phyloP scores from a whole-genome alignment of 2,329 filamentous ascomycete species.

The Neofusicoccum kwambonambiense region DNA sequence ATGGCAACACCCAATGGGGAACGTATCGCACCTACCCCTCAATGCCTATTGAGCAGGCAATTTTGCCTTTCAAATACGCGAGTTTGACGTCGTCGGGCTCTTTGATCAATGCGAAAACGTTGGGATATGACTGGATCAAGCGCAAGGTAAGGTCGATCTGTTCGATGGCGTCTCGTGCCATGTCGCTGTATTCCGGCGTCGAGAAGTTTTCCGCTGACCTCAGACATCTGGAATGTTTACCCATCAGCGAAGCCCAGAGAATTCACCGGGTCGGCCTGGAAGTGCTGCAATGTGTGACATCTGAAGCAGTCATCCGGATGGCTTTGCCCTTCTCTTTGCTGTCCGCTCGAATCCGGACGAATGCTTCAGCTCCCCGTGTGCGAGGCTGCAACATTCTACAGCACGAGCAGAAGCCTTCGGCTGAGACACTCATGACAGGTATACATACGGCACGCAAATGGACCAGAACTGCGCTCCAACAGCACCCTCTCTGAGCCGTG shows the following conservation, averaged over 20 bases:
- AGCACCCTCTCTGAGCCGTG: background rate
- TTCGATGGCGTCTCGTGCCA: slow-evolving; percentile 25
- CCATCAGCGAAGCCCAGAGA: too few species aligned
- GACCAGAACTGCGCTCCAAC: background rate
- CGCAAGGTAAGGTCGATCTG: slow-evolving; percentile 25
- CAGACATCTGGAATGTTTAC: slow-evolving; percentile 11
- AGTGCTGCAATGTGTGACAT: too few species aligned
- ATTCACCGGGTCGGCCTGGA: too few species aligned
- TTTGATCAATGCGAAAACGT: slow-evolving; percentile 28
- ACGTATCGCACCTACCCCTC: slow-evolving; percentile 27
- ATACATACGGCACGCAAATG: background rate
- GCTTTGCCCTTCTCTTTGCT: too few species aligned
- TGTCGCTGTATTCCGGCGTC: slow-evolving; percentile 25
- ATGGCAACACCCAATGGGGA: background rate
- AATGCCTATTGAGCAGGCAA: slow-evolving; percentile 25
- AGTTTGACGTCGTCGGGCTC: slow-evolving; percentile 29
- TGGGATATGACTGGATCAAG: slow-evolving; percentile 33
- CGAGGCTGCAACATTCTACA: too few species aligned
- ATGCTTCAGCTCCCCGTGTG: background rate
- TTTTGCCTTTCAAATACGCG: slow-evolving; percentile 10
- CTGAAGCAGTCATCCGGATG: too few species aligned
- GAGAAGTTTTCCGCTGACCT: slow-evolving; percentile 28
- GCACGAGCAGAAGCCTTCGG: too few species aligned
- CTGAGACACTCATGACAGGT: background rate
- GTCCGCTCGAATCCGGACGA: too few species aligned